Evolutionary conservation across 2,329 filamentous ascomycete genomes (phyloP), one percentile per base, ranked within the genome.

Genomic region (Alternaria conjuncta): DNA sequence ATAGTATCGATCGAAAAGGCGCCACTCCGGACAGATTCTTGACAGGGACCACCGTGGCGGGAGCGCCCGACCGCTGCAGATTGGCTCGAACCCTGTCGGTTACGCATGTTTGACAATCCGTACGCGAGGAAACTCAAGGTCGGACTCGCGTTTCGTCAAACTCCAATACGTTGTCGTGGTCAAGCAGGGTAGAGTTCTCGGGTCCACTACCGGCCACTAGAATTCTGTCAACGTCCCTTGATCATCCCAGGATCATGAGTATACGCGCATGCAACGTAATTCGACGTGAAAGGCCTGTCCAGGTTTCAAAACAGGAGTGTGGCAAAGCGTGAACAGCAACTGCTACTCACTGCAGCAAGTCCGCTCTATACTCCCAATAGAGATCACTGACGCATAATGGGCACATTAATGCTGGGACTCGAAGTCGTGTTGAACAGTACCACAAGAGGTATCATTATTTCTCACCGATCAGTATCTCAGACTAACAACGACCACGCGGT

Each of bases 1-100:
- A 41, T 18, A 20, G n/a, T 30, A 41, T 49, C 46, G 25, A 32
- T 43, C 54, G 26, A 36, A 45, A 57, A 57, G 46, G 54, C 36
- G 32, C 36, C 18, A 50, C 36, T 41, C 45, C 20, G 59, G 36
- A 30, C 32, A 26, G 15, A 57, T 57, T 13, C 25, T 57, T 43
- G 46, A 57, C 59, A 51, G 28, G 54, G 54, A 57, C 54, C 45
- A 61, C 54, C 25, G 36, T 43, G 45, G 46, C 59, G 59, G 59
- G 54, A 61, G 36, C 46, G 41, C 30, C 59, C 59, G 59, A 49
- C 23, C 44, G 18, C 46, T 25, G 36, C 32, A 18, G 32, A 30
- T 21, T 57, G 32, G 36, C 15, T 43, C 30, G 15, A 57, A 26
- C 23, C n/a, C 54, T 53, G 30, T 53, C n/a, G 30, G 30, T 36